Evolutionary conservation across 2,329 filamentous ascomycete species (phyloP).

Genomic region (Penicillium sclerotigenum): DNA sequence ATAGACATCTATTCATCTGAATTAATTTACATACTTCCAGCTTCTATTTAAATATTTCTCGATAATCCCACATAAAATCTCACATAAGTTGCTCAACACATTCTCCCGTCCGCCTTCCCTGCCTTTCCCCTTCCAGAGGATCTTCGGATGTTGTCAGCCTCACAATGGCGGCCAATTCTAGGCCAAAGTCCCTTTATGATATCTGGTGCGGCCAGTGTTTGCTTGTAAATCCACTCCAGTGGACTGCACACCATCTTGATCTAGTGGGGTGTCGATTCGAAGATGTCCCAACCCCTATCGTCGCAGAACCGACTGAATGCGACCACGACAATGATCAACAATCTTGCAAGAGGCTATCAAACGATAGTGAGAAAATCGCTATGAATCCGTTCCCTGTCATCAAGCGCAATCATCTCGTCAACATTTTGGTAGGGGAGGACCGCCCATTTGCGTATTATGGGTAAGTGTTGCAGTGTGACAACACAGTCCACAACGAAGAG

Average conservation of each 20-base stretch:
- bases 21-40: too few species aligned
- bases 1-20: too few species aligned
- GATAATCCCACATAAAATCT: too few species aligned
- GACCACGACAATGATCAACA: background rate
- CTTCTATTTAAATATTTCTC: too few species aligned
- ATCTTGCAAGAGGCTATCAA: background rate
- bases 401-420: background rate
- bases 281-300: background rate
- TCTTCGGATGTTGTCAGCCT: too few species aligned
- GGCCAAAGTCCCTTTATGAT: conserved; percentile 1
- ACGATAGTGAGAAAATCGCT: background rate
- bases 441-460: background rate
- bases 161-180: background rate
- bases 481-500: too few species aligned
- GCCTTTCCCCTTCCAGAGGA: too few species aligned
- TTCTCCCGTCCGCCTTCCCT: too few species aligned
- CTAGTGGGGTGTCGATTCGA: conserved; percentile 13
- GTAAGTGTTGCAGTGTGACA: conserved; percentile 1
- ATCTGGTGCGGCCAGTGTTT: background rate
- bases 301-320: background rate
- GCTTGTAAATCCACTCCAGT: conserved; percentile 7
- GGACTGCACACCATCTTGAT: conserved; percentile 14
- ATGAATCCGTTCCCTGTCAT: background rate
- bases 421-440: conserved; percentile 3
- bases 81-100: too few species aligned